A percentile compares a stretch with the other conserved stretches of the same genome.
These are phyloP conservation scores for Aspergillus fumigatiaffinis DNA, from an alignment of 2,329 filamentous ascomycete genomes.

Conservation along the genomic window DNA sequence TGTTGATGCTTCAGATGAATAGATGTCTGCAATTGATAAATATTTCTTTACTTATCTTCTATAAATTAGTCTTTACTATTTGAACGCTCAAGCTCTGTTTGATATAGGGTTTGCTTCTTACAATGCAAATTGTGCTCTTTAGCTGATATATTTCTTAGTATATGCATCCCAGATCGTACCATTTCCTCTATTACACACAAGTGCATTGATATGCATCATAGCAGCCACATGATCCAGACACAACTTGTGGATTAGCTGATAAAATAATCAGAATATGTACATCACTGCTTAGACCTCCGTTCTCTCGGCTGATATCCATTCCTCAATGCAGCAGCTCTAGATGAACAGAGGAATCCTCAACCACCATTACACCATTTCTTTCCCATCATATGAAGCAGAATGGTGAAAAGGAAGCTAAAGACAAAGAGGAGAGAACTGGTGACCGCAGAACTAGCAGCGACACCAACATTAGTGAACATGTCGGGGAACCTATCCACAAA, in stretches of 20 bases:
- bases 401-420: constrained; percentile 30
- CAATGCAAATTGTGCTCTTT: too few relatives aligned
- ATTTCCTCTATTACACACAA: too few relatives aligned
- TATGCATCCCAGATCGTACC: too few relatives aligned
- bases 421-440: constrained; percentile 27
- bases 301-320: not conserved
- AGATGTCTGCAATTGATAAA: too few relatives aligned
- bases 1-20: not conserved
- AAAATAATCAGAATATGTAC: not conserved
- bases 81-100: too few relatives aligned
- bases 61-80: too few relatives aligned
- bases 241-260: too few relatives aligned
- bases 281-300: not conserved
- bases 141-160: too few relatives aligned
- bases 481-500: constrained; percentile 25
- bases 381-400: constrained; percentile 27
- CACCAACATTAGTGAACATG: constrained; percentile 34
- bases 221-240: too few relatives aligned
- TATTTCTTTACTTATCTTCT: too few relatives aligned
- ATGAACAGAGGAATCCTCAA: not conserved
- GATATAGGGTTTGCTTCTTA: too few relatives aligned
- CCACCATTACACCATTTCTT: constrained; percentile 16
- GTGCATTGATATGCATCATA: too few relatives aligned
- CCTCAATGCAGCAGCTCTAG: not conserved
- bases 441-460: constrained; percentile 30